phyloP scores from a whole-genome alignment of 1,139 yeast genomes.

The Yamadazyma atmosphaerica region DNA sequence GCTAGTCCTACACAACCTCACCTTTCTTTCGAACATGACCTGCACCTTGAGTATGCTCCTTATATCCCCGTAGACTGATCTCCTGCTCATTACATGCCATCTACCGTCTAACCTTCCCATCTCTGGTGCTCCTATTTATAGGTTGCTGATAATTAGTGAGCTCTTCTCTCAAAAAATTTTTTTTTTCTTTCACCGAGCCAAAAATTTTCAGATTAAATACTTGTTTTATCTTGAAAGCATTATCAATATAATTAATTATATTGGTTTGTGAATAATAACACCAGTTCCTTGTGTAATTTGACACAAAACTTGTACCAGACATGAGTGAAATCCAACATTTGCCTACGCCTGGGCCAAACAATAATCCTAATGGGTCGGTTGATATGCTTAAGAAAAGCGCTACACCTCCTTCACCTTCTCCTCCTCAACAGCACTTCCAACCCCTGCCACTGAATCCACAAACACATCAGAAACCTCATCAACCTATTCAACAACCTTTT shows the following conservation, averaged over 20 bases:
- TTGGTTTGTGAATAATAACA: too few relatives aligned
- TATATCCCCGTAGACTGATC: too few relatives aligned
- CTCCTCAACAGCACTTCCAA: slow-evolving; percentile 1
- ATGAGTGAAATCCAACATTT: slow-evolving; percentile 35
- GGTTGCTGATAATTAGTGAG: too few relatives aligned
- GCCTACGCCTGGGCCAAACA: slow-evolving; percentile 6
- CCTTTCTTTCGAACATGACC: too few relatives aligned
- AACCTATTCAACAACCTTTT: not conserved
- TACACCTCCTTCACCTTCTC: slow-evolving; percentile 8
- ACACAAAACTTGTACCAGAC: too few relatives aligned
- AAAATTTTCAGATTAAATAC: not conserved
- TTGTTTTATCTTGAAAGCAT: not conserved
- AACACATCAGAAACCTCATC: not conserved
- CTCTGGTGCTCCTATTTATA: not conserved
- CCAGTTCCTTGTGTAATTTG: too few relatives aligned
- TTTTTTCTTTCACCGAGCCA: not conserved
- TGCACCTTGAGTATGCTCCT: too few relatives aligned
- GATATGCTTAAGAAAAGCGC: not conserved
- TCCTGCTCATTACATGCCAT: not conserved
- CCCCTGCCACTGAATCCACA: too few relatives aligned
- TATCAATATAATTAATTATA: too few relatives aligned
- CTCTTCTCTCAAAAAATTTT: slow-evolving; percentile 1
- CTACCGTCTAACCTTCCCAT: not conserved
- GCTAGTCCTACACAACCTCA: not conserved
- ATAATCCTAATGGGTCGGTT: slow-evolving; percentile 4